phyloP scores from a whole-genome alignment of 2,329 filamentous ascomycete genomes.

The Blastomyces silverae region DNA sequence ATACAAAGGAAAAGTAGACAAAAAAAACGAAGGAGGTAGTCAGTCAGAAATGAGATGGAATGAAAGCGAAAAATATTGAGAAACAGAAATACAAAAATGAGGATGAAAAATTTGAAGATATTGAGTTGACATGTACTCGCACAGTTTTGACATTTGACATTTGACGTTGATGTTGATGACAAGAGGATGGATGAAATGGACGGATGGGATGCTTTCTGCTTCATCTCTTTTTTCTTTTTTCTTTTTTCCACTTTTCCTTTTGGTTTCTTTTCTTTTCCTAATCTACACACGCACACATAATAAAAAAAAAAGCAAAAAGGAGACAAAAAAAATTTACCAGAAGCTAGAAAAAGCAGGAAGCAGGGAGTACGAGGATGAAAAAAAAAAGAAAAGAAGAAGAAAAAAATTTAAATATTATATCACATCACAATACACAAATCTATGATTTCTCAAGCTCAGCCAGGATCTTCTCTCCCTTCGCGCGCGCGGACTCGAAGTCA shows the following conservation, averaged over 20 bases:
- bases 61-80: background rate
- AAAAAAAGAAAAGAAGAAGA: too few relatives aligned
- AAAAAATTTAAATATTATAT: conserved; percentile 1
- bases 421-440: conserved; percentile 11
- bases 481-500: conserved; percentile 83
- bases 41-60: background rate
- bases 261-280: background rate
- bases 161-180: background rate
- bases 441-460: conserved; percentile 68
- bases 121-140: background rate
- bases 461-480: conserved; percentile 99
- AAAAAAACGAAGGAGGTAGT: background rate
- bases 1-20: background rate
- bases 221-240: conserved; percentile 11
- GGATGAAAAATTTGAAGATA: background rate
- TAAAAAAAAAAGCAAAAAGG: background rate
- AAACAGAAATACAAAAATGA: background rate
- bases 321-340: background rate
- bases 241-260: conserved; percentile 11
- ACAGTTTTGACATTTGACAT: too few relatives aligned
- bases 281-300: background rate
- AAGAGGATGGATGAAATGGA: background rate
- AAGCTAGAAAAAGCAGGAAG: background rate
- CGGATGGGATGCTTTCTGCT: too few relatives aligned
- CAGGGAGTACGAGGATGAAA: background rate